Evolutionary conservation across 495 filamentous ascomycete genomes (phyloP).

Genomic region (Hypoxylon crocopeplum): DNA sequence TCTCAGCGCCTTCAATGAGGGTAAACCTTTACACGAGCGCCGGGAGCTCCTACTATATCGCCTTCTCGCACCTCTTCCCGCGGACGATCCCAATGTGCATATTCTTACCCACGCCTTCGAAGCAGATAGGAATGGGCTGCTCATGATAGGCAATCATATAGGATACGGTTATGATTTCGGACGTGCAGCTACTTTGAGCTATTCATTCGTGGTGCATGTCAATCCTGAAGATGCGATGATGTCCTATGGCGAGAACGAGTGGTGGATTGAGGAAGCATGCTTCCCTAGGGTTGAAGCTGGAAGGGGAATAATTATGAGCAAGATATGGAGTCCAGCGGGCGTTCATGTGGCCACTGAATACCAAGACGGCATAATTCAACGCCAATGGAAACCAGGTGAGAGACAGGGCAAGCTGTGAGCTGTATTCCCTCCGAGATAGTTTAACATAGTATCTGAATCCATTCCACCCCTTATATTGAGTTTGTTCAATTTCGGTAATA

Average conservation of each 20-base stretch:
- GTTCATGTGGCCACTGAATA: constrained; percentile 67
- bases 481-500: not conserved
- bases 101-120: constrained; percentile 71
- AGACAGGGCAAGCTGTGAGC: constrained; percentile 23
- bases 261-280: constrained; percentile 74
- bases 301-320: constrained; percentile 65
- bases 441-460: too few species aligned
- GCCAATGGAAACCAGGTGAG: constrained; percentile 27
- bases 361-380: constrained; percentile 63
- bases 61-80: constrained; percentile 53
- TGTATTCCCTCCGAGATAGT: constrained; percentile 14
- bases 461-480: too few species aligned
- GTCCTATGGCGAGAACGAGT: constrained; percentile 51
- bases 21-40: constrained; percentile 58
- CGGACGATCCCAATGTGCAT: constrained; percentile 52
- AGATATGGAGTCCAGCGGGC: constrained; percentile 68
- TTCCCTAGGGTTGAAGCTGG: constrained; percentile 63
- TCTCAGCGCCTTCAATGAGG: constrained; percentile 62
- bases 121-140: constrained; percentile 71
- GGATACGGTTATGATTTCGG: constrained; percentile 59
- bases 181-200: constrained; percentile 65
- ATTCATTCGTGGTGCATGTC: constrained; percentile 67
- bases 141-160: constrained; percentile 66
- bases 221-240: constrained; percentile 54
- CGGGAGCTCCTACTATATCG: constrained; percentile 67